Percentiles rank a stretch among this genome's conserved stretches.
Evolutionary conservation across 768 basidiomycete genomes (phyloP).

Genomic region (Lactarius hatsudake): DNA sequence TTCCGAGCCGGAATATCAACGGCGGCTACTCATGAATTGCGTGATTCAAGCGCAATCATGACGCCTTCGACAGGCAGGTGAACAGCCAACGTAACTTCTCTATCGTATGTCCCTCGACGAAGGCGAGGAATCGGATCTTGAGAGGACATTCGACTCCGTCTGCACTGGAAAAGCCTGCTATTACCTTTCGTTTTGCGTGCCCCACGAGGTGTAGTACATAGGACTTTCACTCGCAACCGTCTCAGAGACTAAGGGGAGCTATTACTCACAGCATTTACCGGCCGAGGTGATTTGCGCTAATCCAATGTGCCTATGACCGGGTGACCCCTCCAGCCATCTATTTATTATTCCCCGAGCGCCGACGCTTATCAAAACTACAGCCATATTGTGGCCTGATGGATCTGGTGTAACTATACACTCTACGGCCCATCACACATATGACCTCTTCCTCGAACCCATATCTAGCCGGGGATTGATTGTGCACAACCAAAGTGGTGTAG

Average conservation of each 20-base stretch:
- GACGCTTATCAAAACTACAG: background rate
- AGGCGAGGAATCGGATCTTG: background rate
- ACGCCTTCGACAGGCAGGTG: background rate
- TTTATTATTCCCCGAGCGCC: background rate
- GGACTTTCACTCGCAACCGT: background rate
- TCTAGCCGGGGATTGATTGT: background rate
- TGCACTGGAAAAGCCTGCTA: background rate
- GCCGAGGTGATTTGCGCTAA: background rate
- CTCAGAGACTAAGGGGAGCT: background rate
- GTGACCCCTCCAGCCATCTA: background rate
- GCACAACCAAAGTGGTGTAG: background rate
- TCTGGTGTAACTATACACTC: background rate
- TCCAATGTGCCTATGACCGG: background rate
- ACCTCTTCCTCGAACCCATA: background rate
- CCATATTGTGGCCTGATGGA: background rate
- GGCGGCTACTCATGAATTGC: background rate
- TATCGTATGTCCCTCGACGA: background rate
- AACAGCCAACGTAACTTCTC: background rate
- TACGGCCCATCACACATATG: background rate
- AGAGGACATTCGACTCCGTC: background rate
- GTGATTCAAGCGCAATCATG: background rate
- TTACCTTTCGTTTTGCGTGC: background rate
- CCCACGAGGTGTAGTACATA: background rate
- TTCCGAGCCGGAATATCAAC: background rate
- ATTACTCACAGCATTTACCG: background rate